Evolutionary conservation across 305 asterid genomes (phyloP).

Genomic region (Solanum hybrid): DNA sequence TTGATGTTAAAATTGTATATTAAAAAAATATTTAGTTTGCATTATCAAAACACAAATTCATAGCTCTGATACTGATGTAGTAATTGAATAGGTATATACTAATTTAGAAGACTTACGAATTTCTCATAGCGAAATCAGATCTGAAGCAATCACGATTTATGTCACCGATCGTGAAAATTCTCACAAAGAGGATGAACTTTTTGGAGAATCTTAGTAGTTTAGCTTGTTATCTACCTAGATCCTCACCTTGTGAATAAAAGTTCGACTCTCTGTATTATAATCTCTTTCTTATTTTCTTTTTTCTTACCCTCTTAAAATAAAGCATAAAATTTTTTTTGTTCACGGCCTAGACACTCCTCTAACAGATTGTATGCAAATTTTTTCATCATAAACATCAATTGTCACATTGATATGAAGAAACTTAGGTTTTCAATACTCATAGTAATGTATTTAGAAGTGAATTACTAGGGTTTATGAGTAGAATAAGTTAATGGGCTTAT

Average conservation of each 20-base stretch:
- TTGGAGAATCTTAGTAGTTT: neutral
- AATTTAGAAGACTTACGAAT: neutral
- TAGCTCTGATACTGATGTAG: neutral
- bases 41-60: neutral
- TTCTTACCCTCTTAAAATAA: neutral
- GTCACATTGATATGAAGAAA: neutral
- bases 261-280: neutral
- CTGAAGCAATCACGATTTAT: neutral
- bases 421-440: neutral
- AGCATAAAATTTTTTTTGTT: too few relatives aligned
- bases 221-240: neutral
- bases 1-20: neutral
- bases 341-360: neutral
- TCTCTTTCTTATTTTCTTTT: too few relatives aligned
- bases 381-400: neutral
- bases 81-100: neutral
- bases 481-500: neutral
- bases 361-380: neutral
- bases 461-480: neutral
- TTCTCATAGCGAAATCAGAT: neutral
- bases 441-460: neutral
- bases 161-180: neutral
- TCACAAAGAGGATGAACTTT: neutral
- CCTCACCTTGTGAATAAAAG: neutral
- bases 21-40: neutral